These are phyloP conservation scores for Metarhizium anisopliae DNA, from an alignment of 2,329 filamentous ascomycete genomes.

Conservation along the genomic window DNA sequence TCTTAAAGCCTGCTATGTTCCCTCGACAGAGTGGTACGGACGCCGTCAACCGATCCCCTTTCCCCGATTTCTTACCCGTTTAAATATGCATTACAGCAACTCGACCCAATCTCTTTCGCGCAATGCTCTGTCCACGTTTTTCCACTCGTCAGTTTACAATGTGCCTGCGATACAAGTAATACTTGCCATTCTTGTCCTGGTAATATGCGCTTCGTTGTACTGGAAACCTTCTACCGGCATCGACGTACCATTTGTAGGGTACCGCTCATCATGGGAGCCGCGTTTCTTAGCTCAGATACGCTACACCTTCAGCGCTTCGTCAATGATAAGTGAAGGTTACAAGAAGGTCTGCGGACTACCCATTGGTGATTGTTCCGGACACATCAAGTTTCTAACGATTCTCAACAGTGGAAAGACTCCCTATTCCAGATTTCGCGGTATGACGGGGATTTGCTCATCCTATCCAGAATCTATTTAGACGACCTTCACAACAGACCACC, in stretches of 20 bases:
- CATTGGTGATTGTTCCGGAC: not conserved
- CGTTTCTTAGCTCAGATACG: slow-evolving; percentile 3
- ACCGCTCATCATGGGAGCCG: slow-evolving; percentile 5
- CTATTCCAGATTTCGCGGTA: slow-evolving; percentile 6
- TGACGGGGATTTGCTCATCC: slow-evolving; percentile 6
- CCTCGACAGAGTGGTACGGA: not conserved
- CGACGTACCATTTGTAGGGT: slow-evolving; percentile 5
- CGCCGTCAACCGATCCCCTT: not conserved
- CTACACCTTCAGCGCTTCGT: slow-evolving; percentile 1
- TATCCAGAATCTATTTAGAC: slow-evolving; percentile 7
- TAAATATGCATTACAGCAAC: not conserved
- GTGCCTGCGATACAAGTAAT: not conserved
- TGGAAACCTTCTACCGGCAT: not conserved
- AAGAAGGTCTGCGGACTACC: not conserved
- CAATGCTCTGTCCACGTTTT: not conserved
- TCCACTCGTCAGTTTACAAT: not conserved
- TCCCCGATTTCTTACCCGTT: too few species aligned
- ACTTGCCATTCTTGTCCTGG: slow-evolving; percentile 1
- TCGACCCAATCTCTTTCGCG: not conserved
- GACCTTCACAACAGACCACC: slow-evolving; percentile 7
- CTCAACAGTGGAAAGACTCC: slow-evolving; percentile 5
- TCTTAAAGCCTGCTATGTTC: not conserved
- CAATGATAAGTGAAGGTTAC: slow-evolving; percentile 7
- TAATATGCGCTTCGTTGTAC: not conserved
- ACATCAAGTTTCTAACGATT: not conserved